Base-by-base conservation (phyloP, 768 basidiomycete genomes). In the Calocybe gangraenosa region DNA sequence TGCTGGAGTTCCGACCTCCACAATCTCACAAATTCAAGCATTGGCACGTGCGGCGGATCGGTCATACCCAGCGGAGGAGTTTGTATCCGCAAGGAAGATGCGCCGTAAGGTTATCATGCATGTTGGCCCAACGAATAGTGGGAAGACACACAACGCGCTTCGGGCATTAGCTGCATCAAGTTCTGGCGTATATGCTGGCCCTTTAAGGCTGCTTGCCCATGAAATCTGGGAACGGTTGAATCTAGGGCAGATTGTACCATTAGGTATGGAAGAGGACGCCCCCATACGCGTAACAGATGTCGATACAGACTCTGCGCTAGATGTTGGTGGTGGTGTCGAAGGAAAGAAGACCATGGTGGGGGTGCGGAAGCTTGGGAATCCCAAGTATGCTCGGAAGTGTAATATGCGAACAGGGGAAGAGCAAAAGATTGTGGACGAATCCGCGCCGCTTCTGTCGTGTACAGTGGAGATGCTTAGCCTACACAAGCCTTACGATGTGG, bases 61-160 rank as follows among this genome's bases (percentile, higher is more conserved):
- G 11, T 55, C 64, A n/a, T 70, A 66, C 46, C 76, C 76, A 0
- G 74, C 73, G 0, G 81, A 82, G 47, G 58, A 65, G 9, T 82
- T 60, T 54, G 57, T 67, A 0, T 14, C 42, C 7, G 81, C 92
- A 0, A 81, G 95, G 8, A 56, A 62, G 9, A 66, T 82, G 51
- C 74, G 71, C 14, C 77, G 94, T 15, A 89, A 84, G 54, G 70
- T 98, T 54, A 85, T 94, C 61, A 84, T 98, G 73, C 95, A 99
- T 56, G 92, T 99, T 32, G 96, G 95, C 0, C 96, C 96, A 0
- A 98, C 96, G 18, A 99, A 98, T 64, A 91, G 89, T 50, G 96
- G 95, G 22, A 99, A 99, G 69, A 99, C 95, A 0, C 84, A 98
- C 58, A 83, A 87, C 57, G 96, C 95, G 0, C 69, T 99, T 7